These are phyloP conservation scores for Taiozyma onychis DNA, from an alignment of 1,139 yeast genomes.

Conservation along the genomic window DNA sequence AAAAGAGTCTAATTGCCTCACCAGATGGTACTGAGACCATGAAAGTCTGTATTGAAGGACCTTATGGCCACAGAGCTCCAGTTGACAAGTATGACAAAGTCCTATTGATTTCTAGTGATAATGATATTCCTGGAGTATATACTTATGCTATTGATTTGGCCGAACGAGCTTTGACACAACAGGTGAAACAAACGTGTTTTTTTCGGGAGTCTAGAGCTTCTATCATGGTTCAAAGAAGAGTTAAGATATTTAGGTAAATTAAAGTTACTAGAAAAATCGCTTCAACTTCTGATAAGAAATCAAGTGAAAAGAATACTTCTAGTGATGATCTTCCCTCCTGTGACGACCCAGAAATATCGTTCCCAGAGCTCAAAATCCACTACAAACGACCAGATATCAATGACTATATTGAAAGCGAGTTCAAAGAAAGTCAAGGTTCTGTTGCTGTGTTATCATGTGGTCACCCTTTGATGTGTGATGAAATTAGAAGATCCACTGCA, in stretches of 20 bases:
- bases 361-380: constrained; percentile 3
- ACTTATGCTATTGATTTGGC: constrained; percentile 24
- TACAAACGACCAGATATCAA: constrained; percentile 34
- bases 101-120: constrained; percentile 58
- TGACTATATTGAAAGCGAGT: constrained; percentile 28
- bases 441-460: constrained; percentile 33
- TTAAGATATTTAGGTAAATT: constrained; percentile 40
- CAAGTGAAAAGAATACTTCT: background rate
- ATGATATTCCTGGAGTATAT: constrained; percentile 57
- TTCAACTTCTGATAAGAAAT: background rate
- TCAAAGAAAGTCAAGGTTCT: constrained; percentile 22
- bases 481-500: constrained; percentile 33
- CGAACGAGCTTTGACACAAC: constrained; percentile 32
- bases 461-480: constrained; percentile 44
- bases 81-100: constrained; percentile 45
- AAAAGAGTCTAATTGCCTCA: constrained; percentile 1
- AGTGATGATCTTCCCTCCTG: background rate
- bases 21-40: constrained; percentile 4
- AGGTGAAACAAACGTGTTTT: constrained; percentile 47
- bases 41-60: constrained; percentile 45
- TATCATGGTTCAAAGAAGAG: constrained; percentile 49
- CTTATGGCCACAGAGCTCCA: constrained; percentile 50
- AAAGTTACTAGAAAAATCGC: constrained; percentile 27
- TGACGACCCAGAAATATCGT: background rate
- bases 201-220: constrained; percentile 37